Evolutionary conservation across 148 eudicot species (phyloP).

Genomic region (Vaccinium myrtillus): DNA sequence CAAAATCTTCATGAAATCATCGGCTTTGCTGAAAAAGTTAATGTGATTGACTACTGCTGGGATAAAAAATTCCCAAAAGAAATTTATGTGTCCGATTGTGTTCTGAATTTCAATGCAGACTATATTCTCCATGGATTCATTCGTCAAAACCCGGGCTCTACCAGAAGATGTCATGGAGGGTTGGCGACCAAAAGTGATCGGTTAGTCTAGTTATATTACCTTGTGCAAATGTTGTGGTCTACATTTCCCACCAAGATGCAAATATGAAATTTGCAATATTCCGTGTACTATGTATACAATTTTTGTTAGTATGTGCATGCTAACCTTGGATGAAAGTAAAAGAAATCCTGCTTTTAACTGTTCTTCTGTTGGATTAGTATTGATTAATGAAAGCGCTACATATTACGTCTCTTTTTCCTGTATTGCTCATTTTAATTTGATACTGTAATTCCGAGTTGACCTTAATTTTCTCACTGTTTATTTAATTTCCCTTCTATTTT

Average conservation of each 20-base stretch:
- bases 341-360: not conserved
- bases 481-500: not conserved
- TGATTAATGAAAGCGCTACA: no score
- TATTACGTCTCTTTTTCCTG: no score
- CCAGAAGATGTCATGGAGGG: conserved; percentile 73
- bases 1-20: conserved; percentile 2
- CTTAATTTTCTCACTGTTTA: not conserved
- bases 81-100: not conserved
- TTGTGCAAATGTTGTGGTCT: conserved; percentile 1
- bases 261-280: not conserved
- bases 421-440: no score
- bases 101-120: conserved; percentile 35
- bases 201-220: conserved; percentile 11
- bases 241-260: conserved; percentile 10
- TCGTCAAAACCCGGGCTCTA: conserved; percentile 59
- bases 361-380: not conserved
- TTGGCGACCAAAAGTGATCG: conserved; percentile 67
- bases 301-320: not conserved
- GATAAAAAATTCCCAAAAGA: not conserved
- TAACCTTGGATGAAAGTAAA: not conserved
- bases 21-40: not conserved
- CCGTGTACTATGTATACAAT: not conserved
- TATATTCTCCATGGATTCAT: conserved; percentile 74
- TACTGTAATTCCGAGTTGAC: not conserved
- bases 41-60: not conserved